Evolutionary conservation across 176 grass and related monocot species (phyloP).

Genomic region (Oryza brachyantha): DNA sequence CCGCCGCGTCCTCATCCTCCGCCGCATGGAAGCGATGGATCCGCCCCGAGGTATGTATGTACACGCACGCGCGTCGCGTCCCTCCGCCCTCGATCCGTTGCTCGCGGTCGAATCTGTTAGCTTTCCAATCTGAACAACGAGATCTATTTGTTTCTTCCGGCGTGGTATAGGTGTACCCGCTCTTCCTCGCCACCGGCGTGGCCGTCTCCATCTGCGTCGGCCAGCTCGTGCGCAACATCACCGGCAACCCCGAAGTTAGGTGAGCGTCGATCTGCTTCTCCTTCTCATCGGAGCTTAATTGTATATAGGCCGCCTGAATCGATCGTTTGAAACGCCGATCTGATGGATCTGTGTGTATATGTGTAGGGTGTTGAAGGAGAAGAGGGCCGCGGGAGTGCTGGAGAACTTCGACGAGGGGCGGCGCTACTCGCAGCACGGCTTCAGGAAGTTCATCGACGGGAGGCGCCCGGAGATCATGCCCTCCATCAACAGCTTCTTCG

Average conservation of each 20-base stretch:
- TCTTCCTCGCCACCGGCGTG: conserved; percentile 39
- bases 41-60: conserved; percentile 22
- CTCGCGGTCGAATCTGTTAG: too few relatives aligned
- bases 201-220: conserved; percentile 52
- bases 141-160: background rate
- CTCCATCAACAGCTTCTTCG: conserved; percentile 48
- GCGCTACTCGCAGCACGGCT: conserved; percentile 47
- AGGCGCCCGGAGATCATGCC: conserved; percentile 57
- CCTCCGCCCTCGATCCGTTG: too few relatives aligned
- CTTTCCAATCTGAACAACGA: background rate
- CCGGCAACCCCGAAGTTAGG: conserved; percentile 59
- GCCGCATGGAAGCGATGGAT: conserved; percentile 28
- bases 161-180: conserved; percentile 45
- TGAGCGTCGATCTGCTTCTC: background rate
- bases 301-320: too few relatives aligned
- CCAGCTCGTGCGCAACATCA: conserved; percentile 66
- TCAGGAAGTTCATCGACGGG: conserved; percentile 50
- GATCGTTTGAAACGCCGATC: background rate
- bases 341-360: background rate
- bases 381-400: conserved; percentile 49
- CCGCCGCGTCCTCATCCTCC: background rate
- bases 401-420: conserved; percentile 58
- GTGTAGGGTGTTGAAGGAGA: conserved; percentile 59
- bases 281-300: background rate
- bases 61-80: background rate